Percentiles rank a stretch among this genome's conserved stretches.
Evolutionary conservation across 768 basidiomycete genomes (phyloP).

Genomic region (Rhodosporidiobolus sp.): DNA sequence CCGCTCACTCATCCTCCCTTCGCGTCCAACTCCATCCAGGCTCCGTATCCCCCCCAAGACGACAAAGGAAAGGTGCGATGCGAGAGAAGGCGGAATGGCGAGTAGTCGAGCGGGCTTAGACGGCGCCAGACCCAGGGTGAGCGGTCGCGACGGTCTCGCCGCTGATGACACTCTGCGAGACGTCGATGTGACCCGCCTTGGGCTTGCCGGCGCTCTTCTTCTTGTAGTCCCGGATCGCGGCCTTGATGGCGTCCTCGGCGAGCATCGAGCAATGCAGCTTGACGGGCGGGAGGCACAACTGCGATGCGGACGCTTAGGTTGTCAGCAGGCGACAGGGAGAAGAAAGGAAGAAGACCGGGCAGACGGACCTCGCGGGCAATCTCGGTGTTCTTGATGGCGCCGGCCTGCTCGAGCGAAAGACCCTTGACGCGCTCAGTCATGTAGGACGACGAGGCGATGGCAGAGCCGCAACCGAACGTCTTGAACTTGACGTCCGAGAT

Average conservation of each 20-base stretch:
- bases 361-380: constrained; percentile 90
- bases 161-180: constrained; percentile 32
- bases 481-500: constrained; percentile 99
- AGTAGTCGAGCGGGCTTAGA: not conserved
- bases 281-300: constrained; percentile 35
- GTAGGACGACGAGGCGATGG: constrained; percentile 95
- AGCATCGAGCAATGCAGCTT: constrained; percentile 45
- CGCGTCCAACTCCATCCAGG: no score
- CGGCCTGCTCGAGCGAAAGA: constrained; percentile 85
- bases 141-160: constrained; percentile 31
- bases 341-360: constrained; percentile 62
- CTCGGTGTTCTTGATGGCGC: constrained; percentile 96
- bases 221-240: constrained; percentile 93
- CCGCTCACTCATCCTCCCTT: not conserved
- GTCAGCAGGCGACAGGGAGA: constrained; percentile 36
- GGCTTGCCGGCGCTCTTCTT: constrained; percentile 65
- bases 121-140: constrained; percentile 18
- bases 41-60: not conserved
- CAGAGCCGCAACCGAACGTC: constrained; percentile 97
- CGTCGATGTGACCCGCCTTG: constrained; percentile 66
- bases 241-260: constrained; percentile 90
- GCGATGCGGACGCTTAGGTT: no score
- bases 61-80: not conserved
- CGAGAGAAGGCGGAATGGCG: not conserved
- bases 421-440: constrained; percentile 99